Evolutionary conservation across 2,329 filamentous ascomycete genomes (phyloP), one percentile per base, ranked within the genome.

Genomic region (Orbilia ellipsospora): DNA sequence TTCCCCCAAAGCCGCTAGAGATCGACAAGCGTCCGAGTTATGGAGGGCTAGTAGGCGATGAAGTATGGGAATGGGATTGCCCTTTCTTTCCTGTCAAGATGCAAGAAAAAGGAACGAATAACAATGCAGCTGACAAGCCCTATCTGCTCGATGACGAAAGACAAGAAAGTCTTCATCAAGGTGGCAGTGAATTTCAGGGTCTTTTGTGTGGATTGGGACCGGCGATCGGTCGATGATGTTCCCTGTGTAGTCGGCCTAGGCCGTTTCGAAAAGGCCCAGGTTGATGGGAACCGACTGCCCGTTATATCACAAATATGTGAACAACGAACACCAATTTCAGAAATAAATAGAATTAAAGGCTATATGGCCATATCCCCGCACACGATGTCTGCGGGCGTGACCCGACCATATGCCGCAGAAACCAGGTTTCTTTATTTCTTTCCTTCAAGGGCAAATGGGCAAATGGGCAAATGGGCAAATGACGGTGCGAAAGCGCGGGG

Each of bases 111-210:
- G 50, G 57, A 63, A 64, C 40, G 56, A 63, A 45, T 52, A 57
- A 57, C 56, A 56, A 73, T 66, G 56, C 69, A 62, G 72, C 72
- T 75, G 72, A 69, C 72, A 68, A 52, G 23, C 63, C 26, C 56
- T 40, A 50, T 63, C 56, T 69, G 72, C 26, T 45, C 59, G 64
- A 75, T 75, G 72, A 75, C 72, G 72, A 75, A 28, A 65, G 72
- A 55, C 72, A 75, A 75, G 72, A 75, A 18, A 50, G 28, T 64
- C 62, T 52, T 63, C 57, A 59, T 55, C 64, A 75, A 75, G 72
- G 64, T 75, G 72, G 72, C 72, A 75, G 72, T 60, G 72, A 75
- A 55, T 59, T 75, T 75, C 72, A 75, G 72, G 72, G 72, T 75
- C 72, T 75, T 65, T 51, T 36, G 51, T 69, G 57, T 75, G 72